Evolutionary conservation across 176 grass and related monocot genomes (phyloP), one percentile per base, ranked within the genome.

Genomic region (Lolium rigidum): DNA sequence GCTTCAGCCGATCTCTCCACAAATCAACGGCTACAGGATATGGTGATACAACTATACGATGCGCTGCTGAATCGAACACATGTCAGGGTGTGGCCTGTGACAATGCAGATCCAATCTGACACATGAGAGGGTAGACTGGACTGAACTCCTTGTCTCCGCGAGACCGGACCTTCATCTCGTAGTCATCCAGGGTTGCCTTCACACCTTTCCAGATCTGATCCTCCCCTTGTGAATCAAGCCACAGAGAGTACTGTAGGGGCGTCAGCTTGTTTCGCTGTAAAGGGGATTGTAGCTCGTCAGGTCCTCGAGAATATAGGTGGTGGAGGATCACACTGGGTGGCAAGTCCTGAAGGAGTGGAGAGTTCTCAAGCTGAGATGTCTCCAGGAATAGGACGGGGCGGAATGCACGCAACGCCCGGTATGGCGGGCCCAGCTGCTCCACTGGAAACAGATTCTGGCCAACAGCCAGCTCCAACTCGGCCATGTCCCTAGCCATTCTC

Each of bases 381-480:
- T 99, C 97, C 88, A 99, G 77, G 84, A 99, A 99, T 51, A 99
- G 78, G 28, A 99, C 82, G n/a, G 97, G 97, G 2, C 97, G 90
- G 87, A 99, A 94, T 22, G 97, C 94, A 48, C 97, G 90, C 41
- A 97, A 69, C 12, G 94, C 97, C 25, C 92, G 70, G 80, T 99
- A 97, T 82, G 94, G 97, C 22, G 94, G 82, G 20, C 97, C 97
- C 16, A 99, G 89, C 90, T 99, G 94, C 82, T 99, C 94, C 18
- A 99, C 97, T 81, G 97, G 97, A 86, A 97, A 99, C 39, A 99
- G 87, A 77, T 99, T 99, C 88, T 99, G 97, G 38, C 94, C 90
- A 79, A 99, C 71, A 1, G 97, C 90, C 3, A 96, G 91, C 80
- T 99, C 97, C 38, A 99, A 77, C 85, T 99, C 97, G 1, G 94